Evolutionary conservation across 208 protist species (phyloP).

Genomic region (Leishmania arabica): DNA sequence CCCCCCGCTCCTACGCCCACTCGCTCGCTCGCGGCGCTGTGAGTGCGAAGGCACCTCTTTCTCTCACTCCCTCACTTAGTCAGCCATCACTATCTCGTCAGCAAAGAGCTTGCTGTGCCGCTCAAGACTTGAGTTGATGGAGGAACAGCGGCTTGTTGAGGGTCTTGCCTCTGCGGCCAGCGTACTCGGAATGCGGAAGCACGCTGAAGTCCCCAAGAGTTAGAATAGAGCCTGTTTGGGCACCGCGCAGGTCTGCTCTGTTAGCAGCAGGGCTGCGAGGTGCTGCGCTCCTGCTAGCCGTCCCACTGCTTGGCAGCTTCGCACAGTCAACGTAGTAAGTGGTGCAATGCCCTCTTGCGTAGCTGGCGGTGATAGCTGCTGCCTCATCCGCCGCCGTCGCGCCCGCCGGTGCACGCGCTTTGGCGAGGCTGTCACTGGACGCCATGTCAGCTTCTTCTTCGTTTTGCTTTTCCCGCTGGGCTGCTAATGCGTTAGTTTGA

Average conservation of each 20-base stretch:
- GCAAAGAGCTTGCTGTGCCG: not conserved
- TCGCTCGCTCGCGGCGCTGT: not conserved
- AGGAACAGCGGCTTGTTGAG: conserved; percentile 65
- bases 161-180: conserved; percentile 28
- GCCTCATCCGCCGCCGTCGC: conserved; percentile 17
- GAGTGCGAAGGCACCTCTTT: not conserved
- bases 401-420: not conserved
- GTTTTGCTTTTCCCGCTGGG: not conserved
- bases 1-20: not conserved
- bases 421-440: not conserved
- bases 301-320: conserved; percentile 22
- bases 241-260: not conserved
- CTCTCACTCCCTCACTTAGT: not conserved
- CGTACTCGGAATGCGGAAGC: conserved; percentile 63
- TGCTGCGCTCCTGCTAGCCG: not conserved
- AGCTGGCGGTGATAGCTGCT: conserved; percentile 25
- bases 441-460: not conserved
- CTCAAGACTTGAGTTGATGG: conserved; percentile 39
- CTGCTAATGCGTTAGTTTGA: not conserved
- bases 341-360: conserved; percentile 17
- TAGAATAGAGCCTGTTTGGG: not conserved
- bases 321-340: conserved; percentile 54
- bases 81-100: not conserved
- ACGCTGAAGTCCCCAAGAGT: conserved; percentile 52
- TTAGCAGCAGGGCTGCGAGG: not conserved